Evolutionary conservation across 805 yeast genomes (phyloP).

Genomic region (Brettanomyces anomalus): DNA sequence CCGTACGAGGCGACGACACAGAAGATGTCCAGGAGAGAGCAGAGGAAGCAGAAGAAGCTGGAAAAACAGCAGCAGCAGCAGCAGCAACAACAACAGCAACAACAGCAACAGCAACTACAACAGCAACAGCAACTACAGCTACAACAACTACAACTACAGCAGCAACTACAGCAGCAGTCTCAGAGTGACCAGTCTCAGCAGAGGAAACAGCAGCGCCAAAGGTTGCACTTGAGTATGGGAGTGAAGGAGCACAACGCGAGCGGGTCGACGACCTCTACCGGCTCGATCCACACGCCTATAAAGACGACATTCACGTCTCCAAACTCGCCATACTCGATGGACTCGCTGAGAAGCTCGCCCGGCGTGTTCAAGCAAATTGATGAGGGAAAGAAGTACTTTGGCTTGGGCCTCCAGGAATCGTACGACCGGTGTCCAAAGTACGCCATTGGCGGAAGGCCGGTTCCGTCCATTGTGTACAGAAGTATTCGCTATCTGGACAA

Average conservation of each 20-base stretch:
- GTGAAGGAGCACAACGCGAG: too few species aligned
- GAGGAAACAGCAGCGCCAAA: too few species aligned
- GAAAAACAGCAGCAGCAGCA: too few species aligned
- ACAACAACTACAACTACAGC: too few species aligned
- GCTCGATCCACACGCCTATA: neutral
- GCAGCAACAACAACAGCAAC: too few species aligned
- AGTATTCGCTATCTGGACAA: slow-evolving; percentile 61
- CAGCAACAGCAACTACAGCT: too few species aligned
- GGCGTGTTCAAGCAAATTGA: slow-evolving; percentile 18
- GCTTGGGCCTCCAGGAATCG: slow-evolving; percentile 49
- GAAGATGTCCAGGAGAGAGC: too few species aligned
- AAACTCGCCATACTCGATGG: slow-evolving; percentile 6
- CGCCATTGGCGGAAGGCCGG: slow-evolving; percentile 30
- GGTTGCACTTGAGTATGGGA: too few species aligned
- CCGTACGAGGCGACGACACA: slow-evolving; percentile 19
- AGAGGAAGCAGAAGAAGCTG: too few species aligned
- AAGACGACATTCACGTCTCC: neutral
- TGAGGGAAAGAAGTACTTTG: slow-evolving; percentile 39
- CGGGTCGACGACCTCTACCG: neutral
- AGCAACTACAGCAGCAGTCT: too few species aligned
- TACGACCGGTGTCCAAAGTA: slow-evolving; percentile 40
- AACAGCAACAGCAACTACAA: too few species aligned
- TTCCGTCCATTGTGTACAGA: slow-evolving; percentile 72
- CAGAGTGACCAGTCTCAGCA: too few species aligned
- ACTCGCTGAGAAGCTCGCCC: slow-evolving; percentile 1